These are phyloP conservation scores for Rhodosporidiobolus sp. DNA, from an alignment of 768 basidiomycete species.

Conservation along the genomic window DNA sequence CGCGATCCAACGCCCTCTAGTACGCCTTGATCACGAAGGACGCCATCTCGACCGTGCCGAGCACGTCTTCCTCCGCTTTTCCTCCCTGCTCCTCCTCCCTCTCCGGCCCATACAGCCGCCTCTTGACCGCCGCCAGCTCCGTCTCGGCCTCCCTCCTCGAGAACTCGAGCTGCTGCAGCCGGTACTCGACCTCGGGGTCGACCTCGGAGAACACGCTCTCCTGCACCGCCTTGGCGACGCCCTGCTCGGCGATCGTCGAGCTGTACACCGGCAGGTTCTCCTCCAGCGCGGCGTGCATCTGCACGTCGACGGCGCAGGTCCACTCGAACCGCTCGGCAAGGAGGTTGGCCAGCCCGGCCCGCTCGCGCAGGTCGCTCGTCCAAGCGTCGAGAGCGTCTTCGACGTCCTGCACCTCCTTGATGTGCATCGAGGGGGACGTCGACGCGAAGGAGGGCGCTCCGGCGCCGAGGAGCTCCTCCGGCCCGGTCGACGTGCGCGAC, in stretches of 20 bases:
- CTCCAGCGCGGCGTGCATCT: not conserved
- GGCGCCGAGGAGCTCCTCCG: not conserved
- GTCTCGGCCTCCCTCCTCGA: slow-evolving; percentile 5
- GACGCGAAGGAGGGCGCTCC: not conserved
- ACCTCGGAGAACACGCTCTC: slow-evolving; percentile 7
- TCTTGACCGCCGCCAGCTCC: not conserved
- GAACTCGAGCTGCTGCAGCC: slow-evolving; percentile 1
- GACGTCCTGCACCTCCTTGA: slow-evolving; percentile 4
- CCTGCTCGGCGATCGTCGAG: not conserved
- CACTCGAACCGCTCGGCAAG: not conserved
- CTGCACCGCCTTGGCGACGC: not conserved
- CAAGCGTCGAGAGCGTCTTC: not conserved
- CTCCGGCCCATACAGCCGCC: not conserved
- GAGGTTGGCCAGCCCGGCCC: slow-evolving; percentile 8
- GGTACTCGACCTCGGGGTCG: slow-evolving; percentile 7
- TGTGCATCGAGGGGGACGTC: not conserved
- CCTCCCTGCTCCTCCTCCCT: not conserved
- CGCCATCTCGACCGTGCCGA: slow-evolving; percentile 9
- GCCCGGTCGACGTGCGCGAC: not conserved
- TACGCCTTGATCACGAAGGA: slow-evolving; percentile 5
- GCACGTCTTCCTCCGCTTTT: not conserved
- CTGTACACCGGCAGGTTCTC: not conserved
- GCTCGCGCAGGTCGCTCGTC: slow-evolving; percentile 13
- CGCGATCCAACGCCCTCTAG: not conserved
- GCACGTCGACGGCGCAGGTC: slow-evolving; percentile 3